Percentiles rank a stretch among this genome's conserved stretches.
phyloP scores from a whole-genome alignment of 106 monocot species.

The Apostasia ramifera region DNA sequence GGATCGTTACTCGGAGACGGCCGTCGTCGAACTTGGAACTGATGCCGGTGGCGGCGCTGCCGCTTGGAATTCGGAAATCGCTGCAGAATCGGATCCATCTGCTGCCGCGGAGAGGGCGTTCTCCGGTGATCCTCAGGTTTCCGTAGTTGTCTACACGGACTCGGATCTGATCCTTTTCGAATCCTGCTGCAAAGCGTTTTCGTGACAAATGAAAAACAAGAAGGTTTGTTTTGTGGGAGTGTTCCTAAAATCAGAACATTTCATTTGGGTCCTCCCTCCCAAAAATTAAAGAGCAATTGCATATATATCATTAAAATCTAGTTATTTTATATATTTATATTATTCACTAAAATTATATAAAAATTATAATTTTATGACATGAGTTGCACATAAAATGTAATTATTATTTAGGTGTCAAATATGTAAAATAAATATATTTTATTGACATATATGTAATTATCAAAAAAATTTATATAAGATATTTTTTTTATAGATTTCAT shows the following conservation, averaged over 20 bases:
- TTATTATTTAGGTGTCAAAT: no score
- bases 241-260: no score
- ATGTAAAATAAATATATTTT: no score
- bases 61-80: conserved; percentile 15
- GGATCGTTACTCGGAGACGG: conserved; percentile 9
- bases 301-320: no score
- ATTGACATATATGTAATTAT: background rate
- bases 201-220: background rate
- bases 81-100: conserved; percentile 29
- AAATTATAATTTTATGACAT: no score
- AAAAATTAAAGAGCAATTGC: background rate
- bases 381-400: no score
- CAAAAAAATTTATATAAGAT: background rate
- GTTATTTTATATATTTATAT: no score
- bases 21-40: conserved; percentile 39
- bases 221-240: no score
- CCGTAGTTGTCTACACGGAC: conserved; percentile 20
- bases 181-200: conserved; percentile 9
- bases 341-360: no score
- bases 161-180: conserved; percentile 18
- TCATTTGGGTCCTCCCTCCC: background rate
- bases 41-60: conserved; percentile 12
- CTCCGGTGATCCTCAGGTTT: conserved; percentile 23
- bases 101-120: conserved; percentile 15
- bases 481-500: background rate